Percentiles rank a stretch among this genome's conserved stretches.
phyloP scores from a whole-genome alignment of 2,329 filamentous ascomycete species.

The Ophiosphaerella narmari region DNA sequence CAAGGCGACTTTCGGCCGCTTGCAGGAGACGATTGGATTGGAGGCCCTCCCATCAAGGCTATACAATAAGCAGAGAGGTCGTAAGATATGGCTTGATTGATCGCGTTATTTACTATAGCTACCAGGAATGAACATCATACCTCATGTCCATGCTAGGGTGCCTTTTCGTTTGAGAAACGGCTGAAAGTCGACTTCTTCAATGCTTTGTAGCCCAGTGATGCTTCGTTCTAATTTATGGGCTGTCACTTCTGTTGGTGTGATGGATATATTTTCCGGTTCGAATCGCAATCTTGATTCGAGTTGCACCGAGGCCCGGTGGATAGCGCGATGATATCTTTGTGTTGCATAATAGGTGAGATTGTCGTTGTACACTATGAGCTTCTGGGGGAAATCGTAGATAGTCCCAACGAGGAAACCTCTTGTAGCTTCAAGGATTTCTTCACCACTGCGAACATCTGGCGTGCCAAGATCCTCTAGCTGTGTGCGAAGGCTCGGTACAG shows the following conservation, averaged over 20 bases:
- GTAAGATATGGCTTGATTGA: slow-evolving; percentile 23
- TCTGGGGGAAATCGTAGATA: slow-evolving; percentile 4
- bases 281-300: slow-evolving; percentile 5
- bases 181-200: slow-evolving; percentile 8
- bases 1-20: background rate
- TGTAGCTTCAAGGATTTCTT: slow-evolving; percentile 21
- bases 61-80: slow-evolving; percentile 2
- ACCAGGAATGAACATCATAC: background rate
- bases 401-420: slow-evolving; percentile 17
- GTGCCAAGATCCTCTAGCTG: slow-evolving; percentile 2
- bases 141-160: slow-evolving; percentile 5
- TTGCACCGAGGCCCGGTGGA: slow-evolving; percentile 13
- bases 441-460: slow-evolving; percentile 12
- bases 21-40: slow-evolving; percentile 9
- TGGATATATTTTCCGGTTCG: slow-evolving; percentile 8
- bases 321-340: slow-evolving; percentile 12
- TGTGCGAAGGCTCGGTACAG: slow-evolving; percentile 8
- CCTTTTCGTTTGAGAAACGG: slow-evolving; percentile 9
- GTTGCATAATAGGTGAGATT: slow-evolving; percentile 17
- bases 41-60: slow-evolving; percentile 1
- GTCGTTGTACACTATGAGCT: slow-evolving; percentile 7
- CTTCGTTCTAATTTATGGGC: slow-evolving; percentile 11
- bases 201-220: slow-evolving; percentile 5
- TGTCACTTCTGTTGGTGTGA: slow-evolving; percentile 7
- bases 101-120: background rate